Conservation (phyloP, 179 eudicot genomes). For the Amaranthus tricolor region DNA sequence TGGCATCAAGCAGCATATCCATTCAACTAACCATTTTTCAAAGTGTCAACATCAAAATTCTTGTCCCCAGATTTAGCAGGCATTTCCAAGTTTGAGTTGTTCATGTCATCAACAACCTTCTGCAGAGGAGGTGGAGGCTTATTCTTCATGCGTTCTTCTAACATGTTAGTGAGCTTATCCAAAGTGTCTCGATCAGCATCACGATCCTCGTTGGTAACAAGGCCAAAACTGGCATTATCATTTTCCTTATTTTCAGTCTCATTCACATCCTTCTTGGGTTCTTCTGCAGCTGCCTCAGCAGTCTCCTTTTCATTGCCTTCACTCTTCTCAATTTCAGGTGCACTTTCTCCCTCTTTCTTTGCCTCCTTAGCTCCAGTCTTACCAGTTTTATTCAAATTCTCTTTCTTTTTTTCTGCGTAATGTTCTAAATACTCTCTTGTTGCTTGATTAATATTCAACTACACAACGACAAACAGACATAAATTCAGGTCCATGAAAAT, state of each 20-base stretch:
- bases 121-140: constrained; percentile 77
- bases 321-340: constrained; percentile 42
- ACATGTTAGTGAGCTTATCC: constrained; percentile 64
- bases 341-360: constrained; percentile 51
- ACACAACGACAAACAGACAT: background rate
- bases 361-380: constrained; percentile 48
- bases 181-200: constrained; percentile 65
- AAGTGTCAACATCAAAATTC: constrained; percentile 58
- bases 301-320: constrained; percentile 50
- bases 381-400: constrained; percentile 38
- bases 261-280: constrained; percentile 50
- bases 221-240: constrained; percentile 61
- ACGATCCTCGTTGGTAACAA: constrained; percentile 79
- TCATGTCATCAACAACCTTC: constrained; percentile 40
- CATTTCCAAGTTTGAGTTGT: constrained; percentile 52
- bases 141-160: constrained; percentile 80
- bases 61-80: constrained; percentile 67
- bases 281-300: constrained; percentile 50
- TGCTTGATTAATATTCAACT: constrained; percentile 81
- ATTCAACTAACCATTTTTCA: constrained; percentile 53
- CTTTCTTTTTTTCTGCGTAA: constrained; percentile 72
- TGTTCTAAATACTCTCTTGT: constrained; percentile 69
- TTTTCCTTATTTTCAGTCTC: constrained; percentile 57
- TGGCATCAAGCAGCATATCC: background rate
- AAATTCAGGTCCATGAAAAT: constrained; percentile 13